Evolutionary conservation across 305 asterid genomes (phyloP).

Genomic region (Nicotiana rustica): DNA sequence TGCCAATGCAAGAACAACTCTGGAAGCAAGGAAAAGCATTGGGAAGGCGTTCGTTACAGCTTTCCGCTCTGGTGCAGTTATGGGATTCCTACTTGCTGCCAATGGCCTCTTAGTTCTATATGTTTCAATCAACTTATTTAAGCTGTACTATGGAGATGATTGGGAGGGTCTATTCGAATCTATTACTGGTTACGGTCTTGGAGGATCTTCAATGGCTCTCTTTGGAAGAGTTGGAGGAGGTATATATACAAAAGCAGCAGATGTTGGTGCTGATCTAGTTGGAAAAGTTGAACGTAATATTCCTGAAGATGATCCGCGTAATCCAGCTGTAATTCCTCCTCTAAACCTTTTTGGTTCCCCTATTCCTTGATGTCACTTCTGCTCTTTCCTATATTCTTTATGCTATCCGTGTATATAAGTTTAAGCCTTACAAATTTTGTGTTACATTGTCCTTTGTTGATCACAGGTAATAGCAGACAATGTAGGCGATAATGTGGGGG

Average conservation of each 20-base stretch:
- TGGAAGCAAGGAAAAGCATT: slow-evolving; percentile 40
- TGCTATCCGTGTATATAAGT: neutral
- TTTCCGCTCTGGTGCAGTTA: slow-evolving; percentile 40
- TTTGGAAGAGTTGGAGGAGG: slow-evolving; percentile 42
- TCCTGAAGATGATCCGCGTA: slow-evolving; percentile 41
- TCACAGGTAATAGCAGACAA: slow-evolving; percentile 49
- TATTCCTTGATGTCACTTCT: neutral
- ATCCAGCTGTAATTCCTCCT: slow-evolving; percentile 29
- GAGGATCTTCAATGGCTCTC: slow-evolving; percentile 41
- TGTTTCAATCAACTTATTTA: slow-evolving; percentile 38
- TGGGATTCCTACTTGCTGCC: slow-evolving; percentile 43
- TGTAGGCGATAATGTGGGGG: slow-evolving; percentile 49
- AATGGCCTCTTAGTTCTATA: slow-evolving; percentile 39
- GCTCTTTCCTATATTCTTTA: neutral
- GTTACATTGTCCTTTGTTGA: neutral
- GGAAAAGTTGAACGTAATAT: slow-evolving; percentile 36
- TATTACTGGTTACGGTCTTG: slow-evolving; percentile 40
- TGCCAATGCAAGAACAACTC: slow-evolving; percentile 40
- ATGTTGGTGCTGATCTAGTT: slow-evolving; percentile 41
- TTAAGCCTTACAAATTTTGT: neutral
- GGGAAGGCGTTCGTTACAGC: slow-evolving; percentile 40
- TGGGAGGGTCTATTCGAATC: slow-evolving; percentile 41
- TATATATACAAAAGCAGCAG: slow-evolving; percentile 40
- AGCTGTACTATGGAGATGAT: slow-evolving; percentile 39
- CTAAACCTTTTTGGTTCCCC: neutral